Percentiles rank a stretch among this genome's conserved stretches.
These are phyloP conservation scores for Pilasporangium apinafurcum DNA, from an alignment of 352 stramenopile species.

Conservation along the genomic window DNA sequence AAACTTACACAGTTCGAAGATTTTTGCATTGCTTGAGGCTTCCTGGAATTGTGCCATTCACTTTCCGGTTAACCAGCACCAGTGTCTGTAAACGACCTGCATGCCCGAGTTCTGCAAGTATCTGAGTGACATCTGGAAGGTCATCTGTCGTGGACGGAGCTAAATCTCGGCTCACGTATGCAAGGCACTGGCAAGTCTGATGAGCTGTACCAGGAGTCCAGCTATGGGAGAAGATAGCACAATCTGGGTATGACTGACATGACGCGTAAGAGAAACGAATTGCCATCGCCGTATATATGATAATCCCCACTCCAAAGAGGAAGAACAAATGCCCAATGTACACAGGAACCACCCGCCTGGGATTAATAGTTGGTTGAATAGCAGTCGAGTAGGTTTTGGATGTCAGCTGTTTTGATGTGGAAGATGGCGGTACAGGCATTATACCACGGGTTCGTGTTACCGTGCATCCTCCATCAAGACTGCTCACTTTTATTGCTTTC, in stretches of 20 bases:
- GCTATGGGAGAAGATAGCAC: conserved; percentile 6
- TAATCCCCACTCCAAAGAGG: conserved; percentile 12
- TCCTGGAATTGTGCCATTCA: conserved; percentile 16
- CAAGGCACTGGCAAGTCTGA: conserved; percentile 11
- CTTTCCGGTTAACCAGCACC: conserved; percentile 17
- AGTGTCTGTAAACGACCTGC: conserved; percentile 16
- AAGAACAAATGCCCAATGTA: conserved; percentile 16
- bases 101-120: conserved; percentile 8
- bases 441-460: no score
- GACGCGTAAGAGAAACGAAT: conserved; percentile 4
- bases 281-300: conserved; percentile 11
- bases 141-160: conserved; percentile 6
- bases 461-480: no score
- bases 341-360: conserved; percentile 8
- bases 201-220: conserved; percentile 5
- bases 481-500: no score
- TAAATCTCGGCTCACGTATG: conserved; percentile 20
- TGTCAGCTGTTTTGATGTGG: no score
- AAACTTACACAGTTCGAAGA: conserved; percentile 22
- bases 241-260: conserved; percentile 8
- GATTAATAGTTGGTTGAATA: neutral
- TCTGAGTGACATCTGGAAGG: conserved; percentile 11
- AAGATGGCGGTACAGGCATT: no score
- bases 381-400: no score
- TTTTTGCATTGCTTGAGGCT: conserved; percentile 7